phyloP scores from a whole-genome alignment of 495 filamentous ascomycete genomes.

The Bacidia gigantensis region DNA sequence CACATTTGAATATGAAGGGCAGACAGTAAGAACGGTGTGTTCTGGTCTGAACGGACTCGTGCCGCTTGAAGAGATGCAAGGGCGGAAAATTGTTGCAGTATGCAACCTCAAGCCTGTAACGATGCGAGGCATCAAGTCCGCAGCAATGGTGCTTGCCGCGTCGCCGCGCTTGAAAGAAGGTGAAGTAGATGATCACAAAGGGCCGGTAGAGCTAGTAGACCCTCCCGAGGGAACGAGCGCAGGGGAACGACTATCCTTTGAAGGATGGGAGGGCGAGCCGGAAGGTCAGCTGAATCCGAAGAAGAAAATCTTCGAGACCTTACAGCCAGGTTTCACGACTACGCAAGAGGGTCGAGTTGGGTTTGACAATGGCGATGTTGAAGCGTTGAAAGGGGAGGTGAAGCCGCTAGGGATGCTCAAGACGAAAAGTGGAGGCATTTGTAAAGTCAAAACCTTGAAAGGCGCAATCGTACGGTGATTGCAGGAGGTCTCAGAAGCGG shows the following conservation, averaged over 20 bases:
- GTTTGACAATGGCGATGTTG: slow-evolving; percentile 52
- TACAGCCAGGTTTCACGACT: slow-evolving; percentile 89
- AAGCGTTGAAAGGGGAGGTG: slow-evolving; percentile 45
- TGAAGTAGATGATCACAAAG: slow-evolving; percentile 68
- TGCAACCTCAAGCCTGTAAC: slow-evolving; percentile 98
- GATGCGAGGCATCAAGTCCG: slow-evolving; percentile 93
- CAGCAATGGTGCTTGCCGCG: slow-evolving; percentile 91
- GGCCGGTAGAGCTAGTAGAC: slow-evolving; percentile 82
- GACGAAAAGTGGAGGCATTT: slow-evolving; percentile 55
- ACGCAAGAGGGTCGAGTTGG: slow-evolving; percentile 64
- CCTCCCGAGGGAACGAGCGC: slow-evolving; percentile 68
- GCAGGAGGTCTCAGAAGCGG: not conserved
- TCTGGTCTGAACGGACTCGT: slow-evolving; percentile 88
- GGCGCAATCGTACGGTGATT: slow-evolving; percentile 52
- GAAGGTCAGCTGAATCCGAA: slow-evolving; percentile 91
- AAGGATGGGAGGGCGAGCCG: slow-evolving; percentile 84
- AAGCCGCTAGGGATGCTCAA: slow-evolving; percentile 54
- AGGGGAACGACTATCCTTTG: slow-evolving; percentile 80
- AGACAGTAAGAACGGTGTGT: slow-evolving; percentile 86
- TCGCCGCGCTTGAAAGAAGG: slow-evolving; percentile 69
- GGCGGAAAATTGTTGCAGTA: slow-evolving; percentile 82
- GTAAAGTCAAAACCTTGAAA: slow-evolving; percentile 58
- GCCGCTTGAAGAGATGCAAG: slow-evolving; percentile 90
- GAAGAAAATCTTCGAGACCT: slow-evolving; percentile 96
- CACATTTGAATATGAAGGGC: slow-evolving; percentile 74